Conservation (phyloP, 2,329 filamentous ascomycete genomes). For the Ophidiomyces ophidiicola region DNA sequence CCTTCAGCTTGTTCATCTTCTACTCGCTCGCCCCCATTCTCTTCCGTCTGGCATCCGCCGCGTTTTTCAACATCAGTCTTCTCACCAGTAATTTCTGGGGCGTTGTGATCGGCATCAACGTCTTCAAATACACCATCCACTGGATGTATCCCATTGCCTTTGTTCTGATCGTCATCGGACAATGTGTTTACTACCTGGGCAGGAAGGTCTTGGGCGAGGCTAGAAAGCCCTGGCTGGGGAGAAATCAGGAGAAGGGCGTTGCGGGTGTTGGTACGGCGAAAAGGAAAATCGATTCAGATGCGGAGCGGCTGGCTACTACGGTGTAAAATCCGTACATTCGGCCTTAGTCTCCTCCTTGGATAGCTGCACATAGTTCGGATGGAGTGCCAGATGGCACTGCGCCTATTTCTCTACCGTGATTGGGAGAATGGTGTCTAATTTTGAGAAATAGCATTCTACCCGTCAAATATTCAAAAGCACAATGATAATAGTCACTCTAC, state of each 20-base stretch:
- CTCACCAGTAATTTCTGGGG: slow-evolving; percentile 97
- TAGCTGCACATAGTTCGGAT: background rate
- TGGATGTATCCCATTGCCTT: slow-evolving; percentile 95
- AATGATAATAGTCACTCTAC: no score
- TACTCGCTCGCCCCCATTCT: slow-evolving; percentile 79
- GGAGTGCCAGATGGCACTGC: no score
- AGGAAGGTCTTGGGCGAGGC: slow-evolving; percentile 74
- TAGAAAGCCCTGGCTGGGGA: slow-evolving; percentile 88
- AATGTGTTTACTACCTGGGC: slow-evolving; percentile 76
- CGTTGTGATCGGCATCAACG: slow-evolving; percentile 76
- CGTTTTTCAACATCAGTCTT: slow-evolving; percentile 92
- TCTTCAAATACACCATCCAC: slow-evolving; percentile 70
- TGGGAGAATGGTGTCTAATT: no score
- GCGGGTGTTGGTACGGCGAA: slow-evolving; percentile 76
- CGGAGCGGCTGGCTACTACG: slow-evolving; percentile 1
- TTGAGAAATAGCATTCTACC: no score
- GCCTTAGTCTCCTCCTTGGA: background rate
- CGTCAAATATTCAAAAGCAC: no score
- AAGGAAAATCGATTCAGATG: slow-evolving; percentile 46
- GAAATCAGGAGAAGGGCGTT: slow-evolving; percentile 69
- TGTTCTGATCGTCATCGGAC: slow-evolving; percentile 74
- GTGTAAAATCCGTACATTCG: no score
- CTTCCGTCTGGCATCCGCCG: slow-evolving; percentile 77
- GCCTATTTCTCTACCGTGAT: no score
- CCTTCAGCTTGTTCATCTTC: slow-evolving; percentile 68